Conservation (phyloP, 2,329 filamentous ascomycete genomes). For the Trichoderma sp. region DNA sequence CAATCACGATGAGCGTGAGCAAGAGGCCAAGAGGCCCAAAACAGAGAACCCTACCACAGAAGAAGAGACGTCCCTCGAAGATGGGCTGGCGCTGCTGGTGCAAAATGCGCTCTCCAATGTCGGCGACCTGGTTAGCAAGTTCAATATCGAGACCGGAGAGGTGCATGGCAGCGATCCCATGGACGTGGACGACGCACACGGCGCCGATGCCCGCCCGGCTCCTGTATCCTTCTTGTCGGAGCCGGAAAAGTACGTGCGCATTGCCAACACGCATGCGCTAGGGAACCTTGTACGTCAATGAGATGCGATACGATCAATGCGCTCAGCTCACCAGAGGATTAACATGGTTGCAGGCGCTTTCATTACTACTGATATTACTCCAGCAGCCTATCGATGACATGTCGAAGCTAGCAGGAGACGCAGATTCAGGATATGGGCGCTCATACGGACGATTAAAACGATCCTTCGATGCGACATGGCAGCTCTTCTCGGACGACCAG, state of each 20-base stretch:
- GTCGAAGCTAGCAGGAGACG: slow-evolving; percentile 34
- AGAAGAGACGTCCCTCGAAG: slow-evolving; percentile 34
- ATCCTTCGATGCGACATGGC: slow-evolving; percentile 35
- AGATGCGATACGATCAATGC: not conserved
- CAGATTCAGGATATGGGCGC: slow-evolving; percentile 35
- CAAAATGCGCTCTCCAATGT: slow-evolving; percentile 43
- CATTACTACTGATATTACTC: slow-evolving; percentile 39
- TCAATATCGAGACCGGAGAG: slow-evolving; percentile 27
- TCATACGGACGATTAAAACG: slow-evolving; percentile 34
- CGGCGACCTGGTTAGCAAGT: slow-evolving; percentile 37
- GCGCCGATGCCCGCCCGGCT: slow-evolving; percentile 31
- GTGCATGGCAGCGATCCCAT: slow-evolving; percentile 33
- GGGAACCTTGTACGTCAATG: slow-evolving; percentile 40
- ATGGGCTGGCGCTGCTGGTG: slow-evolving; percentile 39
- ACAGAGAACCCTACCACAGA: slow-evolving; percentile 27
- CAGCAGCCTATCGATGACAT: slow-evolving; percentile 39
- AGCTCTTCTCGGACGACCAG: slow-evolving; percentile 35
- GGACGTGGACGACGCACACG: slow-evolving; percentile 34
- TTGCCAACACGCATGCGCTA: slow-evolving; percentile 39
- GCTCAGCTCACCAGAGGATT: not conserved
- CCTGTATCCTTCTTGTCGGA: slow-evolving; percentile 36
- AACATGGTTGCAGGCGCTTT: slow-evolving; percentile 34
- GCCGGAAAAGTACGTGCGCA: slow-evolving; percentile 39
- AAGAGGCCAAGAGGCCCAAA: slow-evolving; percentile 38
- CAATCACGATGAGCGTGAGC: slow-evolving; percentile 26